phyloP scores from a whole-genome alignment of 2,329 filamentous ascomycete species.

The Monascus ruber region DNA sequence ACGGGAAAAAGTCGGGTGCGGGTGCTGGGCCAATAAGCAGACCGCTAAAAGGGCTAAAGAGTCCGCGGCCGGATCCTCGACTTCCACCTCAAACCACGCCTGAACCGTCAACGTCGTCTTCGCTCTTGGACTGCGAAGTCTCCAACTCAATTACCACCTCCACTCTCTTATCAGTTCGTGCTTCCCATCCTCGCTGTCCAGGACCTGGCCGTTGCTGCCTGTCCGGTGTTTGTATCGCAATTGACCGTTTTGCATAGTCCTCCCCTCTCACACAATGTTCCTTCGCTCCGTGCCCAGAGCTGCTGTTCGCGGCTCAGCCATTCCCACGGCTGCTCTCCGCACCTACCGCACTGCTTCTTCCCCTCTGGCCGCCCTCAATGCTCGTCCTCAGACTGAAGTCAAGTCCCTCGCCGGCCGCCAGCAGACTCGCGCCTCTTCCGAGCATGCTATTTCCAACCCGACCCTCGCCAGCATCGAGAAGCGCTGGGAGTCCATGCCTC shows the following conservation, averaged over 20 bases:
- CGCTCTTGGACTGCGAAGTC: constrained; percentile 18
- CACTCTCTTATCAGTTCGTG: constrained; percentile 13
- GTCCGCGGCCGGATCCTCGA: constrained; percentile 24
- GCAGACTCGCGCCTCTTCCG: constrained; percentile 49
- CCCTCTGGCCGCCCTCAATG: constrained; percentile 28
- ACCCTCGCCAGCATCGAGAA: constrained; percentile 98
- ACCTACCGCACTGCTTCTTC: constrained; percentile 16
- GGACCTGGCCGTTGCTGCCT: constrained; percentile 12
- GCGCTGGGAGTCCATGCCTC: constrained; percentile 95
- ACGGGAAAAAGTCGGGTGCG: constrained; percentile 9
- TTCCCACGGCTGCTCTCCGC: constrained; percentile 23
- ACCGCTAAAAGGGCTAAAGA: constrained; percentile 20
- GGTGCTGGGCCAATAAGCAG: constrained; percentile 21
- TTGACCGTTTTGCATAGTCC: constrained; percentile 19
- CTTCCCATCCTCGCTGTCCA: constrained; percentile 12
- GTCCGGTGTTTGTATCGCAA: constrained; percentile 12
- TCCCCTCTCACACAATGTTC: constrained; percentile 31
- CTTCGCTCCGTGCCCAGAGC: constrained; percentile 35
- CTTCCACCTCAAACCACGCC: constrained; percentile 29
- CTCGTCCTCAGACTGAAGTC: constrained; percentile 20
- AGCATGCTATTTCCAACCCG: constrained; percentile 94
- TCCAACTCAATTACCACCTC: constrained; percentile 14
- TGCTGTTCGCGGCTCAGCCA: constrained; percentile 31
- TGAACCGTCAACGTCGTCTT: constrained; percentile 19
- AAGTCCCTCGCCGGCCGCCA: constrained; percentile 31